Evolutionary conservation across 2,329 filamentous ascomycete genomes (phyloP).

Genomic region (Lasiodiplodia hormozganensis): DNA sequence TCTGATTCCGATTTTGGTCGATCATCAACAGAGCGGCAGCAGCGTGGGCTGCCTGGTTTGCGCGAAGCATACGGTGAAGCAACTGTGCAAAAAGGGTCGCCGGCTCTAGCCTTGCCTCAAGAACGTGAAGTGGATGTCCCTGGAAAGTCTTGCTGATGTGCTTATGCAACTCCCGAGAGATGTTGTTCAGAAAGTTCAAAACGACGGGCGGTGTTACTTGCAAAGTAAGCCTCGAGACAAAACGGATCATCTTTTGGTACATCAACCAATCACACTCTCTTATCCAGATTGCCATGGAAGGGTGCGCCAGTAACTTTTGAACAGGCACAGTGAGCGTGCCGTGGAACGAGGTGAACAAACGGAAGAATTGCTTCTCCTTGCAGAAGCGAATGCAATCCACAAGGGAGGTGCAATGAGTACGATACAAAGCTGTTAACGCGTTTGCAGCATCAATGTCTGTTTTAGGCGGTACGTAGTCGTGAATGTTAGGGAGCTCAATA

Average conservation of each 20-base stretch:
- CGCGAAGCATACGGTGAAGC: constrained; percentile 83
- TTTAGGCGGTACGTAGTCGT: constrained; percentile 77
- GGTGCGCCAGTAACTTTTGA: constrained; percentile 86
- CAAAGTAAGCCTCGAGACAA: constrained; percentile 84
- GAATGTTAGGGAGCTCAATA: constrained; percentile 84
- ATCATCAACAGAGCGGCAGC: constrained; percentile 92
- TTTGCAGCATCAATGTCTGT: constrained; percentile 88
- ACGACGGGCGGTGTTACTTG: constrained; percentile 91
- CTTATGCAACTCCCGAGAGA: constrained; percentile 78
- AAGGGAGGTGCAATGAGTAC: constrained; percentile 92
- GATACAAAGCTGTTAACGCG: constrained; percentile 85
- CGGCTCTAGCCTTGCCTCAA: constrained; percentile 85
- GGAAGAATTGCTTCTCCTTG: constrained; percentile 96
- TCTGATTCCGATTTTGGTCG: constrained; percentile 87
- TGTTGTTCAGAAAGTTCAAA: constrained; percentile 83
- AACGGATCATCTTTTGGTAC: constrained; percentile 96
- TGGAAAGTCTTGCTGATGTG: constrained; percentile 84
- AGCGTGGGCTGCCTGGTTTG: constrained; percentile 92
- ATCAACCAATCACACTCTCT: constrained; percentile 94
- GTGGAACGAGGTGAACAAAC: constrained; percentile 92
- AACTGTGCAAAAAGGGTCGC: constrained; percentile 88
- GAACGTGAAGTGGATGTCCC: constrained; percentile 82
- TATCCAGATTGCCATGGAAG: constrained; percentile 87
- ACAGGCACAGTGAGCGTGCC: constrained; percentile 96
- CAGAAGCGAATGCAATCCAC: constrained; percentile 96